Conservation (phyloP, 1,284 basidiomycete species). For the Lignosus rhinocerotis region DNA sequence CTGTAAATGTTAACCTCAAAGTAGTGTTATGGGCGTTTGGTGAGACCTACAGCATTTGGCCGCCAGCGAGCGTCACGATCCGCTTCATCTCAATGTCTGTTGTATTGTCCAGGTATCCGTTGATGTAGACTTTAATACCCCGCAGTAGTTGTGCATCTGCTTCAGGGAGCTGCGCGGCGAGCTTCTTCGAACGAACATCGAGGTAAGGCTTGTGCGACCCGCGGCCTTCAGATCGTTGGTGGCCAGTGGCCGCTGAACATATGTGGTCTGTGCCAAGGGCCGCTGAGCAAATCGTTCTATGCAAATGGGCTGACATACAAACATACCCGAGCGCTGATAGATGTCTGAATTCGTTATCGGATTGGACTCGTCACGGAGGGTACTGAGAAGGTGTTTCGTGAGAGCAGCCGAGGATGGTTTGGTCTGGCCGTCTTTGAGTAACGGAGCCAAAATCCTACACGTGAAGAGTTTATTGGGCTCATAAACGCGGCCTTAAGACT, state of each 20-base stretch:
- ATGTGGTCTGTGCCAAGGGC: slow-evolving; percentile 47
- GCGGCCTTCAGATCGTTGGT: slow-evolving; percentile 63
- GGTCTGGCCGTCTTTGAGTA: slow-evolving; percentile 29
- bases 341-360: slow-evolving; percentile 75
- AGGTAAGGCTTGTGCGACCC: slow-evolving; percentile 40
- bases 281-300: background rate
- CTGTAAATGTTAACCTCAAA: background rate
- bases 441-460: slow-evolving; percentile 35
- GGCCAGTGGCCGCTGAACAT: slow-evolving; percentile 61
- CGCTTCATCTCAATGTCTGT: slow-evolving; percentile 77
- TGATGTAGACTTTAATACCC: slow-evolving; percentile 55
- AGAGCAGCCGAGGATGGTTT: slow-evolving; percentile 46
- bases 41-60: slow-evolving; percentile 46
- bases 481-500: background rate
- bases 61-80: slow-evolving; percentile 58
- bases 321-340: slow-evolving; percentile 55
- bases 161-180: slow-evolving; percentile 44
- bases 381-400: slow-evolving; percentile 57
- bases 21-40: background rate
- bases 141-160: slow-evolving; percentile 36
- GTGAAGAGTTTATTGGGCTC: background rate
- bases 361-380: slow-evolving; percentile 58
- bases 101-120: slow-evolving; percentile 65
- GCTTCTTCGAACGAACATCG: slow-evolving; percentile 49
- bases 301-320: background rate